phyloP scores from a whole-genome alignment of 2,329 filamentous ascomycete genomes.

The Cytospora schulzeri region DNA sequence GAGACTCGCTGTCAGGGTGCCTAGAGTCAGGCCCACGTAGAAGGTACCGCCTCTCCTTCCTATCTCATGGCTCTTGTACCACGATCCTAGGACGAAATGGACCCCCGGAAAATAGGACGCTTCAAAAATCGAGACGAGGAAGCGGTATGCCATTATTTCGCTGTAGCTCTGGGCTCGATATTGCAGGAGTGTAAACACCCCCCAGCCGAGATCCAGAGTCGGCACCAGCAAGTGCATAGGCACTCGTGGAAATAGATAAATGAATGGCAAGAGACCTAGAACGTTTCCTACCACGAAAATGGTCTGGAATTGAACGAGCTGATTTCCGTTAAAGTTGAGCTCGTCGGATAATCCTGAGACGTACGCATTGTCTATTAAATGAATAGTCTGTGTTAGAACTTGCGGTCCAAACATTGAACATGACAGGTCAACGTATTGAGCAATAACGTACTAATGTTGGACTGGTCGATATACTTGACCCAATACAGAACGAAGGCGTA shows the following conservation, averaged over 20 bases:
- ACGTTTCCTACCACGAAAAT: conserved; percentile 33
- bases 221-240: conserved; percentile 35
- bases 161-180: conserved; percentile 30
- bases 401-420: neutral
- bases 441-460: conserved; percentile 28
- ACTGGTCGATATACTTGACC: conserved; percentile 32
- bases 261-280: conserved; percentile 33
- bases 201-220: conserved; percentile 32
- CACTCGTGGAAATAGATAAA: conserved; percentile 33
- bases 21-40: conserved; percentile 34
- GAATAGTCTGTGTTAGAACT: neutral
- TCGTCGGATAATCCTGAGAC: conserved; percentile 26
- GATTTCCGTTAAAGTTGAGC: conserved; percentile 24
- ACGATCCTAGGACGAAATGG: conserved; percentile 24
- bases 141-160: conserved; percentile 28
- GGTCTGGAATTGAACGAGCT: conserved; percentile 32
- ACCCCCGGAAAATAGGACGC: conserved; percentile 16
- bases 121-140: conserved; percentile 27
- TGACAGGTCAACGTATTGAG: neutral
- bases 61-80: conserved; percentile 27
- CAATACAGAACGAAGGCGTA: conserved; percentile 31
- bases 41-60: conserved; percentile 32
- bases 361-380: conserved; percentile 27
- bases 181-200: conserved; percentile 34
- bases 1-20: conserved; percentile 26